Conservation (phyloP, 768 basidiomycete genomes). For the Pseudohyphozyma bogoriensis region DNA sequence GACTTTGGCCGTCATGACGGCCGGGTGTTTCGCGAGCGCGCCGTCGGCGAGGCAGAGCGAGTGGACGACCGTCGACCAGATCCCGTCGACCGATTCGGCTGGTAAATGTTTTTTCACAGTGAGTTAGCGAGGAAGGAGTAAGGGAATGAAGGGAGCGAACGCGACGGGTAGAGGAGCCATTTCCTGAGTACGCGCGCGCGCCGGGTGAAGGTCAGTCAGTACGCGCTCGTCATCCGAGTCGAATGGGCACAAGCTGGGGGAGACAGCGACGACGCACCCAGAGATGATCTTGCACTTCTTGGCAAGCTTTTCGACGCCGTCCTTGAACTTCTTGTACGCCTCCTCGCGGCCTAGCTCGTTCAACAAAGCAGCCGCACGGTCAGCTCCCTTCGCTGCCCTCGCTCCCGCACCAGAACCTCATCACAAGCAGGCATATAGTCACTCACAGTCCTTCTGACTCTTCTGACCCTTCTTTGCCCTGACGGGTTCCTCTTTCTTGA, state of each 20-base stretch:
- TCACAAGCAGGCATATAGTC: not conserved
- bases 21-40: slow-evolving; percentile 14
- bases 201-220: no score
- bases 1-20: no score
- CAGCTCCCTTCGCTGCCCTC: not conserved
- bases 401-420: not conserved
- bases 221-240: no score
- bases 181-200: no score
- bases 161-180: no score
- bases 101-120: no score
- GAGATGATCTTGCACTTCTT: slow-evolving; percentile 11
- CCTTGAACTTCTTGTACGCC: slow-evolving; percentile 5
- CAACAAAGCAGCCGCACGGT: no score
- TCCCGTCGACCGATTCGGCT: no score
- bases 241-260: slow-evolving; percentile 14
- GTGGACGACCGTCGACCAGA: slow-evolving; percentile 23
- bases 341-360: slow-evolving; percentile 20
- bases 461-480: not conserved
- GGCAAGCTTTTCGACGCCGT: slow-evolving; percentile 15
- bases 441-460: slow-evolving; percentile 18
- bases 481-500: not conserved
- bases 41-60: slow-evolving; percentile 19
- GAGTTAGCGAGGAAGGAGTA: no score
- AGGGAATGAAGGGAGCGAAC: no score
- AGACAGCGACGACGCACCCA: slow-evolving; percentile 31